A percentile compares a stretch with the other conserved stretches of the same genome.
These are phyloP conservation scores for Ceratocystis colombiana DNA, from an alignment of 2,329 filamentous ascomycete species.

Conservation along the genomic window DNA sequence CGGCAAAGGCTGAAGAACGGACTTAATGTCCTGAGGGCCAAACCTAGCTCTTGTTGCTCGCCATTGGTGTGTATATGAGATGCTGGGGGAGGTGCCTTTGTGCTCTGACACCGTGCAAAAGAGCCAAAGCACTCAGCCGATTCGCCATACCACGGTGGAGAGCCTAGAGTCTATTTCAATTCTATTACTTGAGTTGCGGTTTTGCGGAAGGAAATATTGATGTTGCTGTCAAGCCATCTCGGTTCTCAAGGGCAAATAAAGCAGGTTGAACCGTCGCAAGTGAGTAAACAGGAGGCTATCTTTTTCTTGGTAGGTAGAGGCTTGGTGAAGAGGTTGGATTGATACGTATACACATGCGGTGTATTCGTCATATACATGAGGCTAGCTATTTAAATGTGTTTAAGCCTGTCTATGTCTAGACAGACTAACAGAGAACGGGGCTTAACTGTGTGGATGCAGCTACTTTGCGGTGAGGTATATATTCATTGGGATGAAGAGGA, in stretches of 20 bases:
- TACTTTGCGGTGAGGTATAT: neutral
- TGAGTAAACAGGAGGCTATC: neutral
- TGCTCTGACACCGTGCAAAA: neutral
- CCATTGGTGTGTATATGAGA: neutral
- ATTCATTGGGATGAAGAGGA: neutral
- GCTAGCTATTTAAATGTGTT: neutral
- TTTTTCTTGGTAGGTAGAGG: neutral
- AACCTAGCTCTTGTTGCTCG: neutral
- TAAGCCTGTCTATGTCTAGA: neutral
- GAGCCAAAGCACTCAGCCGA: neutral
- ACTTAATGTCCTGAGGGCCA: neutral
- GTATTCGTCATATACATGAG: neutral
- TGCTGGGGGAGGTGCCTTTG: neutral
- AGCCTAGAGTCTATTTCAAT: neutral
- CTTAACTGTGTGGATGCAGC: neutral
- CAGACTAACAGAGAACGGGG: neutral
- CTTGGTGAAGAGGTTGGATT: neutral
- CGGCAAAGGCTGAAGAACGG: neutral
- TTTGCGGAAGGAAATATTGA: neutral
- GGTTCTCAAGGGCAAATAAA: neutral
- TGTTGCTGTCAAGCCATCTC: neutral
- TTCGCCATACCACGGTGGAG: neutral
- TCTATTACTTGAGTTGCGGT: neutral
- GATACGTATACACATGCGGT: neutral
- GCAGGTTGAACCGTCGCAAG: neutral